Evolutionary conservation across 768 basidiomycete species (phyloP), one percentile per base, ranked within the genome.

Genomic region (Sarcomyxa edulis): DNA sequence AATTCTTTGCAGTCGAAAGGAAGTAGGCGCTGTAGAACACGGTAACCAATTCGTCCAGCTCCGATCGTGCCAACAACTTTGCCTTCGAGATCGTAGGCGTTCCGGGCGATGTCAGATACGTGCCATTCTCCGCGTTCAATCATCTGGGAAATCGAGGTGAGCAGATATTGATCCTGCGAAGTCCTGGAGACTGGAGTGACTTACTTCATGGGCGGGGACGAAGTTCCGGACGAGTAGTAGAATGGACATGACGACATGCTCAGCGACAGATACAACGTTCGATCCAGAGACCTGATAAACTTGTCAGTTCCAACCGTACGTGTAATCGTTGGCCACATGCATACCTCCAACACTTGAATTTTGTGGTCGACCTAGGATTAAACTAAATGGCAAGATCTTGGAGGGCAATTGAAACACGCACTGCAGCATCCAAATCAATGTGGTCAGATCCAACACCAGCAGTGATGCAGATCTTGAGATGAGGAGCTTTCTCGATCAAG

Each of bases 61-160:
- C 89, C 91, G 44, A 96, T 88, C 31, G 92, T 94, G 12, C 91
- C 92, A 38, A 94, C 79, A 39, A 91, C 84, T 65, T 95, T 96
- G 57, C 74, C 78, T 64, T 95, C 93, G 44, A 96, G 67, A 60
- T 95, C 93, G 54, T 72, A 95, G 9, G 91, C 82, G 51, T 84
- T 79, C 47, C 89, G 76, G 3, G 88, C 89, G 46, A 90, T 61
- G 2, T 84, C 73, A 12, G 88, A 86, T 33, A 92, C 90, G 58
- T 84, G 69, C 92, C 93, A 95, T 51, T 88, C 84, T 31, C 88
- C 87, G 22, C 73, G 71, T 48, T 87, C 77, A 47, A 90, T 84
- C 83, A 87, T 85, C 78, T 82, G 43, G 9, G 28, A n/a, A n/a
- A 8, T 8, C 22, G n/a, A 14, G 31, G 28, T 26, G 21, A 5